Percentiles rank a stretch among this genome's conserved stretches.
Conservation (phyloP, 805 yeast species). For the Clavispora phyllophila region DNA sequence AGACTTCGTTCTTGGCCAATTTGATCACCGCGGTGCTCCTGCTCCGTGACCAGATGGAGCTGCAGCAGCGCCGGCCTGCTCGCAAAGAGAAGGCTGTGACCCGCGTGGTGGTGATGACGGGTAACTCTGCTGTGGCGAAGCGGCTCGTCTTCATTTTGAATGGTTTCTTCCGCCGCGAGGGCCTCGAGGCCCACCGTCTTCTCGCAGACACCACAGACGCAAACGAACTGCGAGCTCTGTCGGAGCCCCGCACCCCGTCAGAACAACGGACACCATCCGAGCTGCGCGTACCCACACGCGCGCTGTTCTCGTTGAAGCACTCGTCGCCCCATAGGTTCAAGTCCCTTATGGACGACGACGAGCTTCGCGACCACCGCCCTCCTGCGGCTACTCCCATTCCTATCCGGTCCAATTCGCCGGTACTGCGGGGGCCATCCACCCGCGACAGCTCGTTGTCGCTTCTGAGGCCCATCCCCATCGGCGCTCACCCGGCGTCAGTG, state of each 20-base stretch:
- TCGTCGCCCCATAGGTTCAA: conserved; percentile 21
- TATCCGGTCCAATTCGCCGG: neutral
- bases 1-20: conserved; percentile 4
- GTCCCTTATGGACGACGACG: conserved; percentile 1
- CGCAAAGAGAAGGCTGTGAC: conserved; percentile 26
- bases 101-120: conserved; percentile 52
- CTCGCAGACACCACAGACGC: neutral
- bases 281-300: neutral
- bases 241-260: too few species aligned
- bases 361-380: neutral
- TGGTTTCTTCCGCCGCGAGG: conserved; percentile 38
- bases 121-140: conserved; percentile 57
- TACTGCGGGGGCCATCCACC: neutral
- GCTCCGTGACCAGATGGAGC: neutral
- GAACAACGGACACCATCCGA: neutral
- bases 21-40: conserved; percentile 3
- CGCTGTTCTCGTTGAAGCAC: neutral
- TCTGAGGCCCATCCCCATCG: neutral
- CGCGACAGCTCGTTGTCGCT: neutral
- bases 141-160: conserved; percentile 50
- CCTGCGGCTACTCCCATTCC: neutral
- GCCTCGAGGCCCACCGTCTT: neutral
- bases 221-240: too few species aligned
- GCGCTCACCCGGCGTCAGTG: neutral
- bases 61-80: conserved; percentile 1